phyloP scores from a whole-genome alignment of 345 rosid genomes.

The Salix caprea region DNA sequence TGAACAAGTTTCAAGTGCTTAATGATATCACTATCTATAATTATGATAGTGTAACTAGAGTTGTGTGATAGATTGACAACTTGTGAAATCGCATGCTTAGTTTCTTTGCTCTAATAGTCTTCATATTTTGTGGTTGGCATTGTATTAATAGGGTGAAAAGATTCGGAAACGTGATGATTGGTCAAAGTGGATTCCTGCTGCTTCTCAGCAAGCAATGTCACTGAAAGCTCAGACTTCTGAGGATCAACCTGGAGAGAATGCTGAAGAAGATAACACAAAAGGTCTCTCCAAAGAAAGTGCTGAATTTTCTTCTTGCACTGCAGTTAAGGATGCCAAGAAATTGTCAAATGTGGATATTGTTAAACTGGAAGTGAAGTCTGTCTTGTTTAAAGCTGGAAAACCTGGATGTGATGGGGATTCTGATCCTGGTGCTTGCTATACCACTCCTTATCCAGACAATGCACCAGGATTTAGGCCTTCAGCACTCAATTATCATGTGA shows the following conservation, averaged over 20 bases:
- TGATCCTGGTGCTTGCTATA: slow-evolving; percentile 13
- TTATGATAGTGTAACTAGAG: neutral
- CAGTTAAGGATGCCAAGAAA: slow-evolving; percentile 13
- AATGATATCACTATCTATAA: neutral
- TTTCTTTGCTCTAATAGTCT: neutral
- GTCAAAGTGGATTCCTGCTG: slow-evolving; percentile 66
- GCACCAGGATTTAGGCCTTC: slow-evolving; percentile 36
- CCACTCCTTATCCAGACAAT: slow-evolving; percentile 7
- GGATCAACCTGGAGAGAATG: slow-evolving; percentile 33
- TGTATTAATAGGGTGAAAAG: slow-evolving; percentile 57
- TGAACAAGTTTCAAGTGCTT: neutral
- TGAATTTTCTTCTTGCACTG: slow-evolving; percentile 3
- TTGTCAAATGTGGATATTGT: slow-evolving; percentile 8
- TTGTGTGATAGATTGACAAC: slow-evolving; percentile 4
- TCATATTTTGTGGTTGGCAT: slow-evolving; percentile 9
- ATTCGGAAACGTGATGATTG: slow-evolving; percentile 70
- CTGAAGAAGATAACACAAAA: slow-evolving; percentile 27
- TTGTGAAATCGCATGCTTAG: neutral
- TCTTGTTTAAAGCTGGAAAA: slow-evolving; percentile 16
- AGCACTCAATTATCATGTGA: slow-evolving; percentile 21
- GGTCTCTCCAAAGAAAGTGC: slow-evolving; percentile 21
- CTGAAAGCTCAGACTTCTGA: slow-evolving; percentile 35
- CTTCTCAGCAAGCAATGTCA: slow-evolving; percentile 14
- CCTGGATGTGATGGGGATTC: slow-evolving; percentile 16
- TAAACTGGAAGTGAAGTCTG: slow-evolving; percentile 15